Evolutionary conservation across 225 moss, liverwort and hornwort genomes (phyloP).

Genomic region (Pseudoscleropodium purum): DNA sequence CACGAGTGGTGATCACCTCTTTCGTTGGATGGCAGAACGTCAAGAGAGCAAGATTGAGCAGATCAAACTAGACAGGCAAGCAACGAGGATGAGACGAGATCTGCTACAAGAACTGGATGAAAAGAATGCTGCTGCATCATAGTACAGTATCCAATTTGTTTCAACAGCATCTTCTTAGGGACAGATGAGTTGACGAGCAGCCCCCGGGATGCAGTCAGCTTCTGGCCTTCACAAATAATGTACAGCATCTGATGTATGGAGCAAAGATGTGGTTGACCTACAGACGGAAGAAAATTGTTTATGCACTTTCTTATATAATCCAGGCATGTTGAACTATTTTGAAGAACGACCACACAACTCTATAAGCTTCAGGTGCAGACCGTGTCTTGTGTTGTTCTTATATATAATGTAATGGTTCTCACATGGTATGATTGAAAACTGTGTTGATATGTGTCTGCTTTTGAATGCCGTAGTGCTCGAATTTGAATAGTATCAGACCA

Average conservation of each 20-base stretch:
- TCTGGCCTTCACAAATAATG: constrained; percentile 3
- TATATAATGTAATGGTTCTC: neutral
- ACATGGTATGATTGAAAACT: neutral
- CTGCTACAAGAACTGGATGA: constrained; percentile 38
- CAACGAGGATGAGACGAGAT: constrained; percentile 27
- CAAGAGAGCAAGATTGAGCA: constrained; percentile 50
- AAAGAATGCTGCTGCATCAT: constrained; percentile 17
- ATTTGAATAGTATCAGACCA: neutral
- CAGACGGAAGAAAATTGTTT: neutral
- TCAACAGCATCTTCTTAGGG: neutral
- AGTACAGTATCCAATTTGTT: neutral
- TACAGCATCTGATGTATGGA: neutral
- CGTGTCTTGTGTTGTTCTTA: neutral
- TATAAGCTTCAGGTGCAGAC: neutral
- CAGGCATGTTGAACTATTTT: neutral
- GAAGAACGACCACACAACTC: neutral
- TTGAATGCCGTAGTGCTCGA: neutral
- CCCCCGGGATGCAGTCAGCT: neutral
- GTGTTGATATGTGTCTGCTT: neutral
- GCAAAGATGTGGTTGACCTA: neutral
- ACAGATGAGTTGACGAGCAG: neutral
- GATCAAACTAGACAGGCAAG: constrained; percentile 47
- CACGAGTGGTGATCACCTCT: constrained; percentile 39
- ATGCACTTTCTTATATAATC: neutral
- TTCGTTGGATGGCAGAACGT: constrained; percentile 52